Percentiles rank a stretch among this genome's conserved stretches.
These are phyloP conservation scores for Eremochloa ophiuroides DNA, from an alignment of 176 grass and related monocot genomes.

Conservation along the genomic window DNA sequence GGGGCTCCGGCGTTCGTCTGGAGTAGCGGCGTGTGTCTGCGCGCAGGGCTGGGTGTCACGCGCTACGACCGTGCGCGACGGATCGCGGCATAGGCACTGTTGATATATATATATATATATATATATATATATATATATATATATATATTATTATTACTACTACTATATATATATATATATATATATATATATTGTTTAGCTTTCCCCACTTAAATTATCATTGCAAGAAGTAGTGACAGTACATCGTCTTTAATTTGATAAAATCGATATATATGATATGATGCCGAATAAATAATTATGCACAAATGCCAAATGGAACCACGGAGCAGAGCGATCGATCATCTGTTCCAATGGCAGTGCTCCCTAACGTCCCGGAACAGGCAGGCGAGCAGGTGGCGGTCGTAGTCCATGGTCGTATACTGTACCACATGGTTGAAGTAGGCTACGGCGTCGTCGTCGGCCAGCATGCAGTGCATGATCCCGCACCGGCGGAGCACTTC, in stretches of 20 bases:
- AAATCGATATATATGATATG: too few species aligned
- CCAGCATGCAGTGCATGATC: slow-evolving; percentile 54
- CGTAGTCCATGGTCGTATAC: slow-evolving; percentile 55
- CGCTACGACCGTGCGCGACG: too few species aligned
- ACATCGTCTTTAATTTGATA: too few species aligned
- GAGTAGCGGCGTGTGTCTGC: too few species aligned
- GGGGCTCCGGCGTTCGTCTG: too few species aligned
- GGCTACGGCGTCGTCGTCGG: slow-evolving; percentile 45
- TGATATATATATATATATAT: too few species aligned
- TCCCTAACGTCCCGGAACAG: slow-evolving; percentile 46
- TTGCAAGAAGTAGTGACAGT: neutral
- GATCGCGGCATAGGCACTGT: too few species aligned
- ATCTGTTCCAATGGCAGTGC: slow-evolving; percentile 52
- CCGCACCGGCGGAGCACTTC: slow-evolving; percentile 49
- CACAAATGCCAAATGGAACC: neutral
- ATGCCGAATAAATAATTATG: neutral
- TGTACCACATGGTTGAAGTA: slow-evolving; percentile 55
- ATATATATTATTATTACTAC: too few species aligned
- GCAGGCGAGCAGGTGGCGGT: slow-evolving; percentile 33
- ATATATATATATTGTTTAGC: neutral
- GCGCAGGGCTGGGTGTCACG: too few species aligned
- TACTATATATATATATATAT: too few species aligned
- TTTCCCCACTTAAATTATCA: neutral
- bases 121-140: too few species aligned
- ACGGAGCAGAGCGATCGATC: neutral